These are phyloP conservation scores for Wickerhamomyces strasburgensis DNA, from an alignment of 805 yeast species.

Conservation along the genomic window DNA sequence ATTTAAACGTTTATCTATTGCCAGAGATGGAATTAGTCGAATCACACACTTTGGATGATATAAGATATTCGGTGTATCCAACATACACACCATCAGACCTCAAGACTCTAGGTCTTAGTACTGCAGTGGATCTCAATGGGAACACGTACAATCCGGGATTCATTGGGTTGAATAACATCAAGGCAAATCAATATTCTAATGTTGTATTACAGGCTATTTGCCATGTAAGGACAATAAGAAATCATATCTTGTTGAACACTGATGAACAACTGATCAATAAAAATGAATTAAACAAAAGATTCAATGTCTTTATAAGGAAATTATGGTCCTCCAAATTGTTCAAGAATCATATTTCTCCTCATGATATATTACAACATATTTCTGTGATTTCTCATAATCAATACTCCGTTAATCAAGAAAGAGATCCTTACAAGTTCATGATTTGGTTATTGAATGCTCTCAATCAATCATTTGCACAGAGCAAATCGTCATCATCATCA, in stretches of 20 bases:
- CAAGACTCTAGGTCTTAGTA: slow-evolving; percentile 17
- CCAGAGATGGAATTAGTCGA: slow-evolving; percentile 55
- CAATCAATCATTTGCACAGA: slow-evolving; percentile 22
- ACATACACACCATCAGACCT: slow-evolving; percentile 31
- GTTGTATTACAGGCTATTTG: slow-evolving; percentile 50
- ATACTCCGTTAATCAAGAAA: slow-evolving; percentile 34
- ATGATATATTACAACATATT: slow-evolving; percentile 52
- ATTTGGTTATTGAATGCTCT: slow-evolving; percentile 55
- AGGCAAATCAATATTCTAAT: slow-evolving; percentile 49
- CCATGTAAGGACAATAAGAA: slow-evolving; percentile 49
- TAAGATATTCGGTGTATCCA: slow-evolving; percentile 50
- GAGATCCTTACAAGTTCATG: slow-evolving; percentile 53
- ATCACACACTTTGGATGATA: slow-evolving; percentile 41
- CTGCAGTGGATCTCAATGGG: slow-evolving; percentile 38
- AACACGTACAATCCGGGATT: slow-evolving; percentile 54
- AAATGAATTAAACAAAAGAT: slow-evolving; percentile 35
- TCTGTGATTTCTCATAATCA: slow-evolving; percentile 37
- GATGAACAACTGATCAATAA: slow-evolving; percentile 13
- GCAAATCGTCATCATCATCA: slow-evolving; percentile 14
- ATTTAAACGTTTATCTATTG: slow-evolving; percentile 46
- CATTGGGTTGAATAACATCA: slow-evolving; percentile 56
- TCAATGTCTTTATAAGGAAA: slow-evolving; percentile 47
- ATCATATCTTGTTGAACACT: slow-evolving; percentile 33
- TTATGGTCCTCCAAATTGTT: slow-evolving; percentile 61
- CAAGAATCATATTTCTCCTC: slow-evolving; percentile 61